Evolutionary conservation across 495 filamentous ascomycete genomes (phyloP).

Genomic region (Podospora didyma): DNA sequence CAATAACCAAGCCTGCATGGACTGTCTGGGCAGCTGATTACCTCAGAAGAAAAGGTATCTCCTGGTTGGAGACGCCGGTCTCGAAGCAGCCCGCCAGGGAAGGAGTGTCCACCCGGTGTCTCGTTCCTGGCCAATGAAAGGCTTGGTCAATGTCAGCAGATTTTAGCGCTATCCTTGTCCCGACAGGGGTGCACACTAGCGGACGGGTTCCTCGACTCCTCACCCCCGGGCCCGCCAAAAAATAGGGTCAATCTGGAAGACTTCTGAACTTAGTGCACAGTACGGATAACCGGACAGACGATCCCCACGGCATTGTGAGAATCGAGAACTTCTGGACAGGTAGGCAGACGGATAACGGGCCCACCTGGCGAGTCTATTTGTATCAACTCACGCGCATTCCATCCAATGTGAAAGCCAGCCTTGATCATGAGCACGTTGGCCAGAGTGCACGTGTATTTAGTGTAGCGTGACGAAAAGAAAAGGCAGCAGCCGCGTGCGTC

Average conservation of each 20-base stretch:
- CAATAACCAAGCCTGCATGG: neutral
- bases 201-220: neutral
- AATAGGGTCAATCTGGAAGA: too few relatives aligned
- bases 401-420: too few relatives aligned
- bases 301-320: too few relatives aligned
- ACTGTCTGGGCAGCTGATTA: neutral
- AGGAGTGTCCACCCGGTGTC: constrained; percentile 5
- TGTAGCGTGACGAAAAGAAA: too few relatives aligned
- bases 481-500: neutral
- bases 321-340: too few relatives aligned
- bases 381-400: too few relatives aligned
- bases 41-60: neutral
- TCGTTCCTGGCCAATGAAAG: constrained; percentile 16
- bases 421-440: too few relatives aligned
- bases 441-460: too few relatives aligned
- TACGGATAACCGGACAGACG: too few relatives aligned
- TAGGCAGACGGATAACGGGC: too few relatives aligned
- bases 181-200: constrained; percentile 8
- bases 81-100: constrained; percentile 7
- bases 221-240: neutral
- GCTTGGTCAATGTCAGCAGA: constrained; percentile 28
- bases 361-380: too few relatives aligned
- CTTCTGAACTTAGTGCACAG: too few relatives aligned
- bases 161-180: constrained; percentile 3
- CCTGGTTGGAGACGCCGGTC: neutral